These are phyloP conservation scores for Monilinia laxa DNA, from an alignment of 2,329 filamentous ascomycete genomes.

Conservation along the genomic window DNA sequence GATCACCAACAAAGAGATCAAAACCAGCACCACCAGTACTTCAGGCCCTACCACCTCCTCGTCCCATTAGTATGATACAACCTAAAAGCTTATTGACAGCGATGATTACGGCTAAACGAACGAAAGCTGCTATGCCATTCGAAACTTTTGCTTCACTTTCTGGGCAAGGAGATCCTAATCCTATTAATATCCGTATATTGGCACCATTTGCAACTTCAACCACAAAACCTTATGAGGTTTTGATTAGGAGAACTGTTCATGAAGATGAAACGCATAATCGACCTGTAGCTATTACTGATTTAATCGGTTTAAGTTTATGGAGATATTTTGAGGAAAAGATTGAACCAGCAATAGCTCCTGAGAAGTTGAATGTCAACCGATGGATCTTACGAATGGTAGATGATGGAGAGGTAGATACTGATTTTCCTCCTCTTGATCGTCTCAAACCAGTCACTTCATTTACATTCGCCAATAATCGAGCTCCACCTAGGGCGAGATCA, in stretches of 20 bases:
- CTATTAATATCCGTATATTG: constrained; percentile 75
- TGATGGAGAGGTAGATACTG: constrained; percentile 80
- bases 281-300: constrained; percentile 70
- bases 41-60: constrained; percentile 67
- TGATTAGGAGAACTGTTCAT: constrained; percentile 68
- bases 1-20: constrained; percentile 64
- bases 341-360: constrained; percentile 62
- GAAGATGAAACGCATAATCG: constrained; percentile 62
- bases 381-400: constrained; percentile 84
- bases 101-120: constrained; percentile 69
- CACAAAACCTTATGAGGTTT: constrained; percentile 66
- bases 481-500: constrained; percentile 53
- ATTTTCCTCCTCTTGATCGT: constrained; percentile 76
- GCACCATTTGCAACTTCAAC: constrained; percentile 67
- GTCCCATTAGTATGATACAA: constrained; percentile 65
- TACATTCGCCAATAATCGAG: constrained; percentile 76
- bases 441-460: constrained; percentile 75
- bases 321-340: constrained; percentile 75
- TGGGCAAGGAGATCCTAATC: constrained; percentile 75
- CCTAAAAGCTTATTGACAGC: constrained; percentile 71
- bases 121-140: constrained; percentile 68
- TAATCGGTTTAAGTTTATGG: constrained; percentile 79
- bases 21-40: constrained; percentile 58
- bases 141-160: constrained; percentile 74
- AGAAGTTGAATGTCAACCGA: constrained; percentile 75